phyloP scores from a whole-genome alignment of 345 rosid species.

The Camelina neglecta region DNA sequence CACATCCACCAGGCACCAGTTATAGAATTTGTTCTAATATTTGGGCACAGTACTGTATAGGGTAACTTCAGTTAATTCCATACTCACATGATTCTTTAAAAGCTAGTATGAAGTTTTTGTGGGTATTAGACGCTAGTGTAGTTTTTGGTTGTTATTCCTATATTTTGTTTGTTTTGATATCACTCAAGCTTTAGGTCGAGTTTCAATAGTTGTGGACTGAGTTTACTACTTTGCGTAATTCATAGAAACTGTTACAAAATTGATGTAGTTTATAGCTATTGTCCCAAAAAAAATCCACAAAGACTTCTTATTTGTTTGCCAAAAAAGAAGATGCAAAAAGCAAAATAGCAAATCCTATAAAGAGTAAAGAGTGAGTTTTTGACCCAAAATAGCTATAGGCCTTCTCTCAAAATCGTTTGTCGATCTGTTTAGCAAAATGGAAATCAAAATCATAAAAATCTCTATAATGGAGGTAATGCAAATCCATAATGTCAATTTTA shows the following conservation, averaged over 20 bases:
- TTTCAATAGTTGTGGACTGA: not conserved
- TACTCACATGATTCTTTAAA: not conserved
- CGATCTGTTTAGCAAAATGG: not conserved
- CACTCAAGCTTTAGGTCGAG: not conserved
- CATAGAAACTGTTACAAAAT: not conserved
- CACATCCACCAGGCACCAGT: too few relatives aligned
- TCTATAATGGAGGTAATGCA: not conserved
- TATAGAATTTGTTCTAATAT: not conserved
- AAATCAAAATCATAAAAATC: conserved; percentile 1
- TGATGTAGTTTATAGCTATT: not conserved
- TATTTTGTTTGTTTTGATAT: not conserved
- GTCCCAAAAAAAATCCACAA: not conserved
- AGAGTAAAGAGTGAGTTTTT: not conserved
- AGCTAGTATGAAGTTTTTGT: too few relatives aligned
- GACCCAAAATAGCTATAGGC: not conserved
- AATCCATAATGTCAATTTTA: not conserved
- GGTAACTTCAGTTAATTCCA: too few relatives aligned
- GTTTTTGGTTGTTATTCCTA: too few relatives aligned
- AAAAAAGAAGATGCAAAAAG: not conserved
- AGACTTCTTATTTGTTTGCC: not conserved
- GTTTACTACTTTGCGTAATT: not conserved
- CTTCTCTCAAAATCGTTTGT: not conserved
- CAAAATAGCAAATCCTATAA: not conserved
- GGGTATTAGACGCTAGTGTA: too few relatives aligned
- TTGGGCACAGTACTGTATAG: not conserved